phyloP scores from a whole-genome alignment of 148 eudicot genomes.

The Rhododendron mucronatum region DNA sequence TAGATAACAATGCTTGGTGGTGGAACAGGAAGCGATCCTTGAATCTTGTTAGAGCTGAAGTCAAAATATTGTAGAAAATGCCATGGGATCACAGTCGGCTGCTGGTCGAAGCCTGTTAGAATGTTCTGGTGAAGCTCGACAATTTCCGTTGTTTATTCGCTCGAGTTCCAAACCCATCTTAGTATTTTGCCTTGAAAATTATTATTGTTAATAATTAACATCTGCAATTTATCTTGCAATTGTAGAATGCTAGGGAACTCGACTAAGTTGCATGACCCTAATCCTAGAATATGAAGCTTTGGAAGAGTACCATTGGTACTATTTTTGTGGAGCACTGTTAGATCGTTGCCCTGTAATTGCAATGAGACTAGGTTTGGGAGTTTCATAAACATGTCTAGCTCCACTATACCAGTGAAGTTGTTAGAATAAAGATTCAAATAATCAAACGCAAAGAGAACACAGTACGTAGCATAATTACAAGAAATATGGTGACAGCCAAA shows the following conservation, averaged over 20 bases:
- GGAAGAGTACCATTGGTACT: slow-evolving; percentile 5
- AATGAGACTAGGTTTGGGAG: neutral
- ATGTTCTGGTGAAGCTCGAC: too few relatives aligned
- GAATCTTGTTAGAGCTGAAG: too few relatives aligned
- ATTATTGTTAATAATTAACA: neutral
- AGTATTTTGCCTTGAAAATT: slow-evolving; percentile 7
- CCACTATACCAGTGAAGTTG: neutral
- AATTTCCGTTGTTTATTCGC: too few relatives aligned
- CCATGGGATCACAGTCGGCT: too few relatives aligned
- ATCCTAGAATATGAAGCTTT: neutral
- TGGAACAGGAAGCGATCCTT: too few relatives aligned
- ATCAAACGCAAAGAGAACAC: neutral
- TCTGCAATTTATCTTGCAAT: neutral
- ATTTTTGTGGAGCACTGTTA: neutral
- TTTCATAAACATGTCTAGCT: slow-evolving; percentile 3
- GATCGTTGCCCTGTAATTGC: neutral
- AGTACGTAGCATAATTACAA: too few relatives aligned
- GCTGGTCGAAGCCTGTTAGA: too few relatives aligned
- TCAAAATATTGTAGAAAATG: too few relatives aligned
- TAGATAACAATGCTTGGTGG: too few relatives aligned
- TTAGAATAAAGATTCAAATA: neutral
- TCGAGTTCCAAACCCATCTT: too few relatives aligned
- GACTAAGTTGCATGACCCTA: slow-evolving; percentile 18
- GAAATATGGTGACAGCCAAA: too few relatives aligned
- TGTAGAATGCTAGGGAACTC: slow-evolving; percentile 16